Evolutionary conservation across 176 grass and related monocot species (phyloP), one percentile per base, ranked within the genome.

Genomic region (Aechmea fasciata): DNA sequence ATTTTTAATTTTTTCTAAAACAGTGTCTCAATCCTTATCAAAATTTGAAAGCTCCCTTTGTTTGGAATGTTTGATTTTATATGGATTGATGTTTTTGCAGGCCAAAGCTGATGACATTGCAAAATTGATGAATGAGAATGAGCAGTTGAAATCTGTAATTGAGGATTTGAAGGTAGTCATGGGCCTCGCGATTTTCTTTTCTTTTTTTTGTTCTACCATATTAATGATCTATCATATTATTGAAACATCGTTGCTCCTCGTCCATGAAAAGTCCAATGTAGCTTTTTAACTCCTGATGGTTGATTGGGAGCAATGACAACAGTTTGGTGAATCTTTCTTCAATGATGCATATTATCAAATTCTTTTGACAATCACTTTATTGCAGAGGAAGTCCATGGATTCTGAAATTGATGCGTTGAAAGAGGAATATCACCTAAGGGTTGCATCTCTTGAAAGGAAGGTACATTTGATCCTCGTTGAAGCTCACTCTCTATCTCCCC

Each of bases 391-490:
- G 52, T 88, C 90, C 50, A 55, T 63, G 73, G 90, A 99, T 69
- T 80, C 77, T 22, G 95, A 99, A 74, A 81, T 94, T 70, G 95
- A 99, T 65, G 75, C 78, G 0, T 82, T 99, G 64, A 90, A 85
- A 69, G 95, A 99, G 50, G 95, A 99, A 88, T 99, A 86, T 78
- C 90, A 94, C 73, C 95, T 94, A 54, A 90, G 87, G 68, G 90
- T 99, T 66, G 65, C 95, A 78, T 90, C 90, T 78, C 95, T 99
- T 88, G 95, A 99, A 86, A 94, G 95, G 72, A 99, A 99, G 95
- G 95, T 94, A 66, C 59, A 57, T 49, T 50, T 57, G 20, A 52
- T 68, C 69, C 26, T 67, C 52, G 63, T 28, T 15, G 10, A 7
- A 10, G 55, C 8, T 7, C 49, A 61, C 28, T 47, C 47, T 73